Base-by-base conservation (phyloP, 2,329 filamentous ascomycete genomes). In the Paradendryphiella salina region DNA sequence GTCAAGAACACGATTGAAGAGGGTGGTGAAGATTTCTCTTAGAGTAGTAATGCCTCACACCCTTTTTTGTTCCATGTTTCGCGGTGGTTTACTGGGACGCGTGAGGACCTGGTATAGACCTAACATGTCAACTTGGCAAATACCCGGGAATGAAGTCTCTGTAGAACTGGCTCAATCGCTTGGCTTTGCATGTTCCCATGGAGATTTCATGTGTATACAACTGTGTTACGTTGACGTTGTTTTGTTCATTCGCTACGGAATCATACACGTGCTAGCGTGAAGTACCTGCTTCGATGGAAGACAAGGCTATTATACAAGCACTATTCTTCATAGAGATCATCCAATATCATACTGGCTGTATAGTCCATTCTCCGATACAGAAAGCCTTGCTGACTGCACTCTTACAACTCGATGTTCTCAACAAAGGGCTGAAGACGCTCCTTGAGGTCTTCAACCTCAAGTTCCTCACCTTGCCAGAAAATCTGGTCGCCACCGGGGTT, bases 1-100 rank as follows among this genome's bases (percentile, higher is more conserved):
- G 82, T 96, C 66, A 96, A 96, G 85, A 86, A 86, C 65, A 80
- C 80, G 46, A 95, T 96, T 64, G 87, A 93, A 76, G 81, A 85
- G 68, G 78, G 80, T 58, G 83, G 79, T 33, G 85, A 88, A 59
- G 85, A 88, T 65, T 88, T 88, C 65, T 86, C 85, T 56, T 88
- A 48, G 75, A 15, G 1, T 1, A 2, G 3, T 2, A n/a, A n/a
- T 20, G 5, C 3, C 17, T 21, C 11, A 29, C 17, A 14, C 2
- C 10, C 13, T 32, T 31, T n/a, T 11, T 29, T 45, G 5, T 17
- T 50, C 34, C 17, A 15, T 4, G 10, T 35, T 21, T 18, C 3
- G 10, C 3, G 23, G 1, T 31, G 2, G n/a, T 47, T 3, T 32
- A 14, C 5, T 35, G 21, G 33, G 13, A 23, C 13, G 5, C 15